These are phyloP conservation scores for Apophysomyces elegans DNA, from an alignment of 371 early-diverging fungal genomes.

Conservation along the genomic window DNA sequence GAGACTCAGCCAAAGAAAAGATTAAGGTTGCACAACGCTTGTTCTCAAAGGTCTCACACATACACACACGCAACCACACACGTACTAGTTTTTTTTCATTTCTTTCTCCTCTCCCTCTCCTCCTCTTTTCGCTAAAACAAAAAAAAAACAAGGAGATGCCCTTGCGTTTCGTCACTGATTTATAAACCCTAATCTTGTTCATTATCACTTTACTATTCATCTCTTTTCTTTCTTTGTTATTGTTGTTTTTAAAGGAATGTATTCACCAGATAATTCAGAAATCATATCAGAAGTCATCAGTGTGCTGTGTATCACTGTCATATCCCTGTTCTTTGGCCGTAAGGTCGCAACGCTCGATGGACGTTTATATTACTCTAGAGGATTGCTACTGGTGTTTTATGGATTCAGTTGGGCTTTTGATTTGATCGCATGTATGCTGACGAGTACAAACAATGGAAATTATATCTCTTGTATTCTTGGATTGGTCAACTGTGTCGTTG, in stretches of 20 bases:
- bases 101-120: constrained; percentile 5
- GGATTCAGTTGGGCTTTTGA: constrained; percentile 40
- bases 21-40: background rate
- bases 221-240: background rate
- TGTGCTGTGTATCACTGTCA: constrained; percentile 40
- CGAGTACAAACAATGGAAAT: constrained; percentile 50
- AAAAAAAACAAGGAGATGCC: constrained; percentile 1
- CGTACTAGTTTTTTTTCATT: constrained; percentile 6
- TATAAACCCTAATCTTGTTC: constrained; percentile 6
- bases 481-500: constrained; percentile 37
- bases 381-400: constrained; percentile 39
- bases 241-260: constrained; percentile 18
- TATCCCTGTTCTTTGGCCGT: constrained; percentile 50
- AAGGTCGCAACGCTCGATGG: constrained; percentile 41
- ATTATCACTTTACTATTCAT: background rate
- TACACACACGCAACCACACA: too few relatives aligned
- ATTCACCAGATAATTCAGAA: constrained; percentile 34
- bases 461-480: constrained; percentile 37
- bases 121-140: constrained; percentile 6
- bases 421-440: constrained; percentile 33
- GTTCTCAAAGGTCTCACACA: too few relatives aligned
- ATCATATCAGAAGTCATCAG: constrained; percentile 34
- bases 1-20: background rate
- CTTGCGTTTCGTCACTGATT: background rate
- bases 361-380: constrained; percentile 42